Base-by-base conservation (phyloP, 495 filamentous ascomycete genomes). In the Hyaloscypha hepaticicola region DNA sequence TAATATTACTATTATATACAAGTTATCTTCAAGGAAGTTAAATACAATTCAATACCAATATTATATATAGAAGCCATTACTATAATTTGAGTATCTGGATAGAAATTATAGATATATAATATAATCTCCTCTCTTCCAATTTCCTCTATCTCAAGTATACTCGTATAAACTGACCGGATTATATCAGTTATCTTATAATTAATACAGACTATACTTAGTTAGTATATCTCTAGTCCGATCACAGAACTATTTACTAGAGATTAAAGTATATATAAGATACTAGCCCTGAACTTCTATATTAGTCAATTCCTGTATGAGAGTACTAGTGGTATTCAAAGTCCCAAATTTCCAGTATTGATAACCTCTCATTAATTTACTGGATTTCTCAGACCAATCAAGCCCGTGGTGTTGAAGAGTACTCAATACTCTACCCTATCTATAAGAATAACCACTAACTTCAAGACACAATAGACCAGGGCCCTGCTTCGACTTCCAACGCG, bases 401-500 rank as follows among this genome's bases (percentile, higher is more conserved):
- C 52, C 55, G 25, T 64, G 34, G 55, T 62, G 25, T 62, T 55
- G 53, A 58, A 64, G 61, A 48, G 60, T 57, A 48, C 51, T 64
- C 52, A 55, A 64, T 41, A 41, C 38, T 41, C 56, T 60, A 55
- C 29, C 28, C 34, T 41, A 27, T 61, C 31, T 60, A 65, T 65
- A 33, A 34, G 66, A 65, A 68, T 50, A 61, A 61, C 57, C 61
- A 61, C 61, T 68, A 31, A 68, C 55, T 60, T 64, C 56, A 65
- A 68, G 61, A 68, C 25, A 53, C 56, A 66, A 66, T 57, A 66
- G 64, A 61, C 64, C 64, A 56, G 64, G 58, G 58, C 58, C 27
- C 58, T 66, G 64, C 58, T 66, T 66, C 59, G 58, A 66, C 50
- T 66, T 66, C 58, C 1, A 66, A 62, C 58, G 63, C 58, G 67